Conservation (phyloP, 768 basidiomycete genomes). For the Boletus coccyginus region DNA sequence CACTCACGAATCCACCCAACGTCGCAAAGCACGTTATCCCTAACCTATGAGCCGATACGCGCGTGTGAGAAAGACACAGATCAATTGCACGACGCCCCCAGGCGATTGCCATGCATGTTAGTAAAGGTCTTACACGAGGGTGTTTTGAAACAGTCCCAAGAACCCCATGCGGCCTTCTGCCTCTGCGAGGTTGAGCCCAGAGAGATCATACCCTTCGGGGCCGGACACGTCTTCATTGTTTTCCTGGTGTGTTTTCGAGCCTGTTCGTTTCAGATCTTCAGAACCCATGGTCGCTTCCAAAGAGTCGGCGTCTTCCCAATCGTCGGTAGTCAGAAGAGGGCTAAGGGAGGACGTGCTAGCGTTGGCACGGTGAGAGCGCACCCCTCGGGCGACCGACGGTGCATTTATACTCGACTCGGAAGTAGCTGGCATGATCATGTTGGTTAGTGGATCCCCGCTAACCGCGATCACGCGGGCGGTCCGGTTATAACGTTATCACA, state of each 20-base stretch:
- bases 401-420: slow-evolving; percentile 16
- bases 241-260: background rate
- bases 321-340: slow-evolving; percentile 6
- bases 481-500: background rate
- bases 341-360: slow-evolving; percentile 15
- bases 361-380: slow-evolving; percentile 1
- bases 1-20: slow-evolving; percentile 31
- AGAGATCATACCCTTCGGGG: background rate
- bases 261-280: background rate
- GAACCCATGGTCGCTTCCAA: slow-evolving; percentile 11
- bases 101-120: too few relatives aligned
- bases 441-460: too few relatives aligned
- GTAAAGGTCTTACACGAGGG: slow-evolving; percentile 21
- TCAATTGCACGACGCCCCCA: background rate
- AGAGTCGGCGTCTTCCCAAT: background rate
- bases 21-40: slow-evolving; percentile 33
- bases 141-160: slow-evolving; percentile 27
- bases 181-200: slow-evolving; percentile 10
- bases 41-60: slow-evolving; percentile 15
- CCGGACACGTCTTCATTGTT: background rate
- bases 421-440: background rate
- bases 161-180: slow-evolving; percentile 26
- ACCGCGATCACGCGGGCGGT: background rate
- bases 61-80: background rate
- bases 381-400: background rate